A percentile compares a stretch with the other conserved stretches of the same genome.
Conservation (phyloP, 768 basidiomycete genomes). For the Mycena polygramma region DNA sequence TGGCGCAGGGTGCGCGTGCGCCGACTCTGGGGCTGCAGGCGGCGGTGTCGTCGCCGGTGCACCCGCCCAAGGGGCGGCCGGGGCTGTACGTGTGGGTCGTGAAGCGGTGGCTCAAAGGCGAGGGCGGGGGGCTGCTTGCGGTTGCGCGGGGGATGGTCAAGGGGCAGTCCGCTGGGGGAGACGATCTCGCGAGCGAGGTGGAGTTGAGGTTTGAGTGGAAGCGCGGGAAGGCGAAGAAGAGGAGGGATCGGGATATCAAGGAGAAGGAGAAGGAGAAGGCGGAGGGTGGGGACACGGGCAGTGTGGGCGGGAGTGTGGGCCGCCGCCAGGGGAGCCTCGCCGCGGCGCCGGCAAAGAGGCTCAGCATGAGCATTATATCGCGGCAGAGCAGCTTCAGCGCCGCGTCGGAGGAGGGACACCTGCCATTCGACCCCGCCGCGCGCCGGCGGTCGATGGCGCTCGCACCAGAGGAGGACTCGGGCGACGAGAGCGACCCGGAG, state of each 20-base stretch:
- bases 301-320: slow-evolving; percentile 22
- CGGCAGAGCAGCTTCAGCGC: slow-evolving; percentile 51
- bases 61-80: slow-evolving; percentile 48
- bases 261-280: slow-evolving; percentile 35
- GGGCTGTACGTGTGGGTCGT: slow-evolving; percentile 84
- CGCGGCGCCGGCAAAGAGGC: slow-evolving; percentile 43
- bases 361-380: slow-evolving; percentile 54
- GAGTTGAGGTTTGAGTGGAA: slow-evolving; percentile 89
- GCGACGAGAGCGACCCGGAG: slow-evolving; percentile 92
- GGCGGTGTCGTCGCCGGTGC: slow-evolving; percentile 32
- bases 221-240: slow-evolving; percentile 56
- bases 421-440: slow-evolving; percentile 47
- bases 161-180: slow-evolving; percentile 20
- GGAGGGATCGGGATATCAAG: not conserved
- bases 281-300: slow-evolving; percentile 33
- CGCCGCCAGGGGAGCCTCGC: slow-evolving; percentile 23
- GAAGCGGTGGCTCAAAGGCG: slow-evolving; percentile 76
- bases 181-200: slow-evolving; percentile 56
- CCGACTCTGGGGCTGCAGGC: slow-evolving; percentile 34
- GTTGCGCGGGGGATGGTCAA: slow-evolving; percentile 37
- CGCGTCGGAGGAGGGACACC: slow-evolving; percentile 45
- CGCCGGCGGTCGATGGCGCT: slow-evolving; percentile 12
- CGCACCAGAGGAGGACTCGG: slow-evolving; percentile 58
- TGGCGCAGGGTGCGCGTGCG: not conserved
- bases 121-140: slow-evolving; percentile 58